These are phyloP conservation scores for Drosera spatulata DNA, from an alignment of 179 eudicot species.

Conservation along the genomic window DNA sequence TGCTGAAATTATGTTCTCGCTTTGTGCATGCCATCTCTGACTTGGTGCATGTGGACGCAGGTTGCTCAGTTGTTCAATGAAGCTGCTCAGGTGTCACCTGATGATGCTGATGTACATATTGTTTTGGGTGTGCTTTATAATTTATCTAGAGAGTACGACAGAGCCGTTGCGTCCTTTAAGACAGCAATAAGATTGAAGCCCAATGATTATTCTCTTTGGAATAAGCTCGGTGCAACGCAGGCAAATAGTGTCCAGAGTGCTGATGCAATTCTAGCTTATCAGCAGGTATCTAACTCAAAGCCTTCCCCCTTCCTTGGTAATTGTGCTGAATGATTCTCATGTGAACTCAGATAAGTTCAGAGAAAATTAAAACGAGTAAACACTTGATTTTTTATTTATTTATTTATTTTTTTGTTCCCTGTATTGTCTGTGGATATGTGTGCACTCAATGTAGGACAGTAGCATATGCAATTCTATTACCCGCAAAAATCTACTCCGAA, in stretches of 20 bases:
- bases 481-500: too few species aligned
- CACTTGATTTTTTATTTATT: too few species aligned
- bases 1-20: not conserved
- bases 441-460: too few species aligned
- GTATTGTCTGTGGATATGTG: too few species aligned
- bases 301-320: not conserved
- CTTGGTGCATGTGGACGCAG: conserved; percentile 26
- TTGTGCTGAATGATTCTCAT: too few species aligned
- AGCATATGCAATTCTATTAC: too few species aligned
- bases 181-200: conserved; percentile 83
- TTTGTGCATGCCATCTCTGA: conserved; percentile 6
- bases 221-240: conserved; percentile 98
- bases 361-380: too few species aligned
- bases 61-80: conserved; percentile 74
- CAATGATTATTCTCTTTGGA: conserved; percentile 94
- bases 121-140: conserved; percentile 90
- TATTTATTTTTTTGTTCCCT: too few species aligned
- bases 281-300: conserved; percentile 42
- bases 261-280: conserved; percentile 90
- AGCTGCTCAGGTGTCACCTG: conserved; percentile 88
- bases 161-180: conserved; percentile 80
- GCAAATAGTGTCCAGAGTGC: conserved; percentile 96
- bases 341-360: too few species aligned
- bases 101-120: conserved; percentile 94
- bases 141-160: conserved; percentile 90